phyloP scores from a whole-genome alignment of 2,329 filamentous ascomycete genomes.

The Alternaria burnsii region DNA sequence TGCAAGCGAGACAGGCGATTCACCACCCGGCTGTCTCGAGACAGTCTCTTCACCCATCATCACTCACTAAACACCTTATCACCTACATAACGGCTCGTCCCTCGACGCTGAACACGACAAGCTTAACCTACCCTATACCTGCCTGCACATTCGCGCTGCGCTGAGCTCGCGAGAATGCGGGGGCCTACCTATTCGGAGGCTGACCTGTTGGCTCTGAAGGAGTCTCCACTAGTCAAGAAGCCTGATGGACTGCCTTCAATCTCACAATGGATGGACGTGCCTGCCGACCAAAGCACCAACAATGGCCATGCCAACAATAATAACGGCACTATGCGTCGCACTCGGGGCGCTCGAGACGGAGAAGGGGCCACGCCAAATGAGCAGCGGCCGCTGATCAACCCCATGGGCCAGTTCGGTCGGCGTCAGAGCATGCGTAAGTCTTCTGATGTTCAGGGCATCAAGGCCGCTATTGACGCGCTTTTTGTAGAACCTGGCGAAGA shows the following conservation, averaged over 20 bases:
- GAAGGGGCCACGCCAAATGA: slow-evolving; percentile 37
- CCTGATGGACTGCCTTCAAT: slow-evolving; percentile 80
- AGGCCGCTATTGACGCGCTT: slow-evolving; percentile 42
- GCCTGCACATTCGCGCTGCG: slow-evolving; percentile 16
- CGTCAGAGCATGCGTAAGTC: slow-evolving; percentile 56
- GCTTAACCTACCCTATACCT: slow-evolving; percentile 26
- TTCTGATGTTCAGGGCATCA: slow-evolving; percentile 56
- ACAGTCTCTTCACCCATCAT: slow-evolving; percentile 23
- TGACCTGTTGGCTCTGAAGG: slow-evolving; percentile 76
- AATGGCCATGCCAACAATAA: slow-evolving; percentile 36
- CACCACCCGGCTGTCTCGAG: slow-evolving; percentile 25
- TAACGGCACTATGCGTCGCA: slow-evolving; percentile 36
- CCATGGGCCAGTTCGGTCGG: slow-evolving; percentile 49
- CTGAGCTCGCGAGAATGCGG: slow-evolving; percentile 37
- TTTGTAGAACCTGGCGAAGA: slow-evolving; percentile 72
- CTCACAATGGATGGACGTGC: slow-evolving; percentile 95
- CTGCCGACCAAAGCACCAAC: slow-evolving; percentile 37
- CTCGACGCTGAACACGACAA: slow-evolving; percentile 9
- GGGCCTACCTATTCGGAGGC: slow-evolving; percentile 72
- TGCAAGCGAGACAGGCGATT: slow-evolving; percentile 29
- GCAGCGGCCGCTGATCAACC: slow-evolving; percentile 42
- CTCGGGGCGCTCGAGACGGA: slow-evolving; percentile 37
- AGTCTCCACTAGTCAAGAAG: slow-evolving; percentile 84
- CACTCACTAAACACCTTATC: slow-evolving; percentile 14
- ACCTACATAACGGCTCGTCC: slow-evolving; percentile 7